Evolutionary conservation across 2,329 filamentous ascomycete species (phyloP).

Genomic region (Colletotrichum cuscutae): DNA sequence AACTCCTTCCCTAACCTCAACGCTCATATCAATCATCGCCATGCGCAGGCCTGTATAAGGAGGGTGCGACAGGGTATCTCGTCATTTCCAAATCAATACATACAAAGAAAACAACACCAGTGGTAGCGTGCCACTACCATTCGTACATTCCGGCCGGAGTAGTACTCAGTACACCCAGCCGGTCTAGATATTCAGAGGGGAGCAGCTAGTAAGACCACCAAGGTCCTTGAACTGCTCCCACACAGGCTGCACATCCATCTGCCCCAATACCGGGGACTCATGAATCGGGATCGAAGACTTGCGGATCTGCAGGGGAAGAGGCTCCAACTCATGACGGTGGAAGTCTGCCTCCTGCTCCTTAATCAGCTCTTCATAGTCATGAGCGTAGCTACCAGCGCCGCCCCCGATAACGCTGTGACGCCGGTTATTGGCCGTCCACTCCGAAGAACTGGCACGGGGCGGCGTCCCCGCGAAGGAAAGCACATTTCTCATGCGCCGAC

Average conservation of each 20-base stretch:
- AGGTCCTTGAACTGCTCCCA: slow-evolving; percentile 60
- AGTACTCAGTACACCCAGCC: neutral
- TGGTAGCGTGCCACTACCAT: neutral
- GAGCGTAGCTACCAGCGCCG: slow-evolving; percentile 37
- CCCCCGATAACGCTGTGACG: slow-evolving; percentile 14
- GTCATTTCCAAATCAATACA: slow-evolving; percentile 32
- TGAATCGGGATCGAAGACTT: slow-evolving; percentile 28
- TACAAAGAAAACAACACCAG: neutral
- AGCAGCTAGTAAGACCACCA: slow-evolving; percentile 51
- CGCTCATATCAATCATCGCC: neutral
- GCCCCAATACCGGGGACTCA: neutral
- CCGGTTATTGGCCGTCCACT: neutral
- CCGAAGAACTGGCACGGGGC: neutral
- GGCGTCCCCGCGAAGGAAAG: slow-evolving; percentile 17
- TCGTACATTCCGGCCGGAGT: too few species aligned
- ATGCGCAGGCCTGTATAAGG: slow-evolving; percentile 5
- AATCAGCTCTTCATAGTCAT: slow-evolving; percentile 40
- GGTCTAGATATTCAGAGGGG: slow-evolving; percentile 18
- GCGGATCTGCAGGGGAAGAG: slow-evolving; percentile 38
- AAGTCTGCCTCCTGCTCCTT: slow-evolving; percentile 36
- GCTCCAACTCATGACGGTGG: slow-evolving; percentile 21
- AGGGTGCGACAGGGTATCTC: slow-evolving; percentile 32
- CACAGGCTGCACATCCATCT: slow-evolving; percentile 43
- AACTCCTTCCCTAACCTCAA: neutral
- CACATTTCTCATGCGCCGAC: slow-evolving; percentile 39